These are phyloP conservation scores for Epicoccum nigrum DNA, from an alignment of 2,329 filamentous ascomycete genomes.

Conservation along the genomic window DNA sequence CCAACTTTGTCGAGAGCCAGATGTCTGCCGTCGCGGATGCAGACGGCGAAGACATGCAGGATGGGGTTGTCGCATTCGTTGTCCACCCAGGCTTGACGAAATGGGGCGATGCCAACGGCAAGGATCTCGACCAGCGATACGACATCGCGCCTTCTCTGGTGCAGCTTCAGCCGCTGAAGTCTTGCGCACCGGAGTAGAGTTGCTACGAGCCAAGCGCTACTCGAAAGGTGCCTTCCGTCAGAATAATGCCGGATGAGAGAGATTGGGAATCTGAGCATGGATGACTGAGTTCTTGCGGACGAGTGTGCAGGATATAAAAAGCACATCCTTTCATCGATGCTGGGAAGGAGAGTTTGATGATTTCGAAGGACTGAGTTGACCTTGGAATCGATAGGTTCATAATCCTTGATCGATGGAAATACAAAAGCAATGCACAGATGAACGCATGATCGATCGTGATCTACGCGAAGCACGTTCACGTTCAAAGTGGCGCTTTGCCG, in stretches of 20 bases:
- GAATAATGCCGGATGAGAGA: too few relatives aligned
- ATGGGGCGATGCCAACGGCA: conserved; percentile 33
- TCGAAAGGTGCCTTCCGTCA: too few relatives aligned
- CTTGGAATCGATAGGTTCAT: background rate
- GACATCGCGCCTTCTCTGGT: conserved; percentile 21
- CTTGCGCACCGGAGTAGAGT: background rate
- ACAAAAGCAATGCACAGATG: background rate
- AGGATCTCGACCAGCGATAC: conserved; percentile 23
- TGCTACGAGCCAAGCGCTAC: background rate
- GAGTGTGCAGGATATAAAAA: too few relatives aligned
- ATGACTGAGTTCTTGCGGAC: too few relatives aligned
- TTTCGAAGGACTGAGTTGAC: too few relatives aligned
- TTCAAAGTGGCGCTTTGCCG: conserved; percentile 25
- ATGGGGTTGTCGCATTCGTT: conserved; percentile 21
- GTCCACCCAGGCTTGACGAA: conserved; percentile 30
- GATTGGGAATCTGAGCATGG: too few relatives aligned
- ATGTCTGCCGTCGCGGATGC: conserved; percentile 11
- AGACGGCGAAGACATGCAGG: conserved; percentile 16
- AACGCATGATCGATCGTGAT: conserved; percentile 14
- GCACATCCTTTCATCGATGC: too few relatives aligned
- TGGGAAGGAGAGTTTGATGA: too few relatives aligned
- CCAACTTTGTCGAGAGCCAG: background rate
- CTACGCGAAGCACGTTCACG: conserved; percentile 27
- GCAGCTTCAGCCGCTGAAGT: conserved; percentile 1
- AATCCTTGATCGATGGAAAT: background rate